A percentile compares a stretch with the other conserved stretches of the same genome.
Evolutionary conservation across 306 rosid genomes (phyloP).

Genomic region (Astragalus membranaceus): DNA sequence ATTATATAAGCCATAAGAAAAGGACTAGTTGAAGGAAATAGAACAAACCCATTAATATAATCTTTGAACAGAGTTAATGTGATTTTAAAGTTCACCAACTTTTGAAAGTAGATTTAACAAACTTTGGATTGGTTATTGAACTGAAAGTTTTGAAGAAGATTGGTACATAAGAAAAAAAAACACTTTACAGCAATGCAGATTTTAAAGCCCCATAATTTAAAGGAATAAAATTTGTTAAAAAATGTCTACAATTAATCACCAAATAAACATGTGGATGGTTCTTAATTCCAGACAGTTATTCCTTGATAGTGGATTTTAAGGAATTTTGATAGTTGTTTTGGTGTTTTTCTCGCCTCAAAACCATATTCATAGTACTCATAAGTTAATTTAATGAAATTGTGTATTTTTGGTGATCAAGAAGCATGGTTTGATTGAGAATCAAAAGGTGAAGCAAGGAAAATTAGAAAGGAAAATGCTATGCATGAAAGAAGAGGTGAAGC

Average conservation of each 20-base stretch:
- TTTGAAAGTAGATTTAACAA: conserved; percentile 23
- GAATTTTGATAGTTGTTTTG: too few relatives aligned
- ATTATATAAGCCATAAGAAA: conserved; percentile 20
- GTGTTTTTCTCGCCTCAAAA: not conserved
- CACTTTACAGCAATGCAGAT: conserved; percentile 16
- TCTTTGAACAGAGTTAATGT: conserved; percentile 26
- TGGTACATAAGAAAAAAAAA: not conserved
- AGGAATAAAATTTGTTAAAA: not conserved
- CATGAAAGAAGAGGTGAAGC: conserved; percentile 20
- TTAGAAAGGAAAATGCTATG: conserved; percentile 16
- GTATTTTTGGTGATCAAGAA: conserved; percentile 7
- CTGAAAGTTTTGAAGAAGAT: not conserved
- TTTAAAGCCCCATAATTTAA: not conserved
- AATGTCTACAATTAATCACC: not conserved
- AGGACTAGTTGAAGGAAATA: not conserved
- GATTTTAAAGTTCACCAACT: conserved; percentile 29
- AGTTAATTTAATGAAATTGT: not conserved
- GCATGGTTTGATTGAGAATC: not conserved
- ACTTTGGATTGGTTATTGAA: not conserved
- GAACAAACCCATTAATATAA: conserved; percentile 5
- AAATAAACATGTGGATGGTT: not conserved
- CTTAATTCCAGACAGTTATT: not conserved
- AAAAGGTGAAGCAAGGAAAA: not conserved
- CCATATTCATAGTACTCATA: not conserved
- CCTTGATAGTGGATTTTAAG: conserved; percentile 1